These are phyloP conservation scores for Apophysomyces sp. DNA, from an alignment of 371 early-diverging fungal genomes.

Conservation along the genomic window DNA sequence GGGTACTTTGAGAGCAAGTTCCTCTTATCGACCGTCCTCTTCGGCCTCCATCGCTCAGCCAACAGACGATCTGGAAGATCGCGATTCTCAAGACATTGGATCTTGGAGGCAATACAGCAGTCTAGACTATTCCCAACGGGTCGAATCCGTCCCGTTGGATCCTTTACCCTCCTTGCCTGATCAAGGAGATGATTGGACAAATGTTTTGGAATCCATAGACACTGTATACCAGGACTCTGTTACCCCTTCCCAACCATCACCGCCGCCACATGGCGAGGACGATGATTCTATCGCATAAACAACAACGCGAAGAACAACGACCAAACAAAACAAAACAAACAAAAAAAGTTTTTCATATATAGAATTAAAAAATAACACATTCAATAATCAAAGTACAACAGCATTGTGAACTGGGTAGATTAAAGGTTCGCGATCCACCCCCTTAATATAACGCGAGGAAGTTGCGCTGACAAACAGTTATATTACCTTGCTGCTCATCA, in stretches of 20 bases:
- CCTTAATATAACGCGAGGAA: too few relatives aligned
- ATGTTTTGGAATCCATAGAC: neutral
- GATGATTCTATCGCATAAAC: neutral
- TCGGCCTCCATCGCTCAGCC: neutral
- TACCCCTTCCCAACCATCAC: neutral
- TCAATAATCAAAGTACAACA: too few relatives aligned
- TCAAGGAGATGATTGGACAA: neutral
- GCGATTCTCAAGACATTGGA: neutral
- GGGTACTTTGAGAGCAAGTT: neutral
- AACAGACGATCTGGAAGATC: neutral
- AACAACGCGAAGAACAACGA: neutral
- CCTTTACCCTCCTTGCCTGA: neutral
- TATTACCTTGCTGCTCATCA: too few relatives aligned
- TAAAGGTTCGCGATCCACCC: too few relatives aligned
- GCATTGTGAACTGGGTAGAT: too few relatives aligned
- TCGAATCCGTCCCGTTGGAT: neutral
- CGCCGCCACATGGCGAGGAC: neutral
- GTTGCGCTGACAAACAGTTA: too few relatives aligned
- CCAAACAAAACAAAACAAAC: neutral
- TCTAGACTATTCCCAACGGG: neutral
- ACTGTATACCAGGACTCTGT: neutral
- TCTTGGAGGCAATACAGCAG: neutral
- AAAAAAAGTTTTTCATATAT: neutral
- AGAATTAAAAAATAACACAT: too few relatives aligned
- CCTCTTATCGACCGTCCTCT: neutral